phyloP scores from a whole-genome alignment of 2,329 filamentous ascomycete genomes.

The Chrysoporthe austroafricana region DNA sequence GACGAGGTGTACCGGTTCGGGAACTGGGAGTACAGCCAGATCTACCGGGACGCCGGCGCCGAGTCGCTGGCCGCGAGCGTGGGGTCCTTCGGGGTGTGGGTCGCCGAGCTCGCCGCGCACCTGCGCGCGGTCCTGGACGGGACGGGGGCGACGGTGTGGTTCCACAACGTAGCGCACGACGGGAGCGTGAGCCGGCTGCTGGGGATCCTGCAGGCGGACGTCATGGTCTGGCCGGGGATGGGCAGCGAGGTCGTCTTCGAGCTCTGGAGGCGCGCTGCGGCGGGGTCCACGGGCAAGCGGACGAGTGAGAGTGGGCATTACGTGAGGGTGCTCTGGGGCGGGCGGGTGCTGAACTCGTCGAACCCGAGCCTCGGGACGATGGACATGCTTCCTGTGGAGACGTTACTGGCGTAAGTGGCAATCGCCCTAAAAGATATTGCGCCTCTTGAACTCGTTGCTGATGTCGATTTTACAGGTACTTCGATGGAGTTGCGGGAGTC shows the following conservation, averaged over 20 bases:
- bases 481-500: conserved; percentile 69
- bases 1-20: conserved; percentile 76
- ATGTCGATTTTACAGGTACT: conserved; percentile 49
- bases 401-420: conserved; percentile 50
- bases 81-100: conserved; percentile 70
- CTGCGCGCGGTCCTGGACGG: conserved; percentile 58
- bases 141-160: conserved; percentile 52
- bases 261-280: conserved; percentile 57
- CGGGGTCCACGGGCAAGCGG: conserved; percentile 19
- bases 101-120: conserved; percentile 71
- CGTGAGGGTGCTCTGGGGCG: conserved; percentile 71
- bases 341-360: conserved; percentile 66
- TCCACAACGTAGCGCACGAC: conserved; percentile 82
- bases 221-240: conserved; percentile 87
- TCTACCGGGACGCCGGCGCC: conserved; percentile 69
- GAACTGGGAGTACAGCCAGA: conserved; percentile 79
- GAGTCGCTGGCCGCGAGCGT: conserved; percentile 63
- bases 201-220: conserved; percentile 70
- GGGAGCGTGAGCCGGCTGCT: conserved; percentile 71
- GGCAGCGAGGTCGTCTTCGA: conserved; percentile 79
- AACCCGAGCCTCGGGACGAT: conserved; percentile 66
- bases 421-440: not conserved
- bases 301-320: conserved; percentile 45
- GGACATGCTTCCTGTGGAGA: conserved; percentile 70
- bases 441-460: not conserved